Conservation (phyloP, 2,329 filamentous ascomycete species). For the Trichoderma sp. region DNA sequence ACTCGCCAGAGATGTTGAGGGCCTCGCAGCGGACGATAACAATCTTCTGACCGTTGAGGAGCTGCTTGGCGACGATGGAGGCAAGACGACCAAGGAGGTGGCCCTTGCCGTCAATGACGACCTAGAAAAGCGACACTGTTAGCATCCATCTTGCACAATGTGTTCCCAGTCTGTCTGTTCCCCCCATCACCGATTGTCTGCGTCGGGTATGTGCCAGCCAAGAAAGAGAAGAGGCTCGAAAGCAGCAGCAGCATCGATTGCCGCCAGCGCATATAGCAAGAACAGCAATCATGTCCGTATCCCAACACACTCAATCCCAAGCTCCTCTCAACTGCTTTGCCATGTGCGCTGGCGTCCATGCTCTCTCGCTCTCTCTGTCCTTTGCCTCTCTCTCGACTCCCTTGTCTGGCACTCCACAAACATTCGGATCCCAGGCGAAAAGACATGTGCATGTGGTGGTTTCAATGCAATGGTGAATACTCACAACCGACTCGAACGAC, state of each 20-base stretch:
- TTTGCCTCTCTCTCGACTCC: neutral
- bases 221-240: neutral
- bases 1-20: conserved; percentile 99
- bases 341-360: neutral
- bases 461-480: conserved; percentile 40
- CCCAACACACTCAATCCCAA: conserved; percentile 10
- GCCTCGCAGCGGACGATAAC: conserved; percentile 98
- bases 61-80: conserved; percentile 97
- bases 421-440: conserved; percentile 18
- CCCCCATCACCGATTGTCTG: neutral
- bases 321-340: neutral
- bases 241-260: conserved; percentile 7
- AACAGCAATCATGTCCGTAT: neutral
- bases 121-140: conserved; percentile 51
- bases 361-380: neutral
- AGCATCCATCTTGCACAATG: conserved; percentile 23
- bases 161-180: neutral
- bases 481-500: conserved; percentile 71
- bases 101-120: conserved; percentile 99
- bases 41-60: conserved; percentile 99
- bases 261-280: neutral
- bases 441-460: conserved; percentile 8
- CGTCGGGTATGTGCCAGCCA: neutral
- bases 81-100: conserved; percentile 99
- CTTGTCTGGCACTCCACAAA: conserved; percentile 7